Base-by-base conservation (phyloP, 1,139 yeast genomes). In the Yamadazyma friedrichii region DNA sequence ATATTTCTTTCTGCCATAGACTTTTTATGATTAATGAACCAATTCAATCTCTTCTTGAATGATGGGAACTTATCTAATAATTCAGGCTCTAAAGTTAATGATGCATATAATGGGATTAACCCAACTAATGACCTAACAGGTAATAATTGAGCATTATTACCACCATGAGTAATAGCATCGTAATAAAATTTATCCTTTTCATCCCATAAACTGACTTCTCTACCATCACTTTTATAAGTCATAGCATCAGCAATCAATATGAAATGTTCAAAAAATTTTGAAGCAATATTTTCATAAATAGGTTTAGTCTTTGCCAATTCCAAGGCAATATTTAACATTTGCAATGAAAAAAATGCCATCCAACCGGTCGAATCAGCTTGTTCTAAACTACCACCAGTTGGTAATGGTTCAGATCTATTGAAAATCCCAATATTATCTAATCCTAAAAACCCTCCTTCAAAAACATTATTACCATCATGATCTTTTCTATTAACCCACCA, bases 401-500 rank as follows among this genome's bases (percentile, higher is more conserved):
- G 98, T 54, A 88, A 72, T 1, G 95, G 95, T 65, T 91, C 98
- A 2, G 96, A 87, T 61, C 98, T 79, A 62, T 91, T 91, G 69
- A 91, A 91, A 47, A 91, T 75, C 51, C 98, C 97, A 64, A 91
- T 91, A 62, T 91, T 91, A 65, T 91, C 98, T 47, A 91, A 73
- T 6, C 98, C 98, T 43, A 91, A 74, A 65, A 91, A 91, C 0
- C 98, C 98, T 50, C 98, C 98, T 65, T 88, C 96, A 59, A 91
- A 91, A 28, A 91, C 87, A 53, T 91, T 91, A 55, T 87, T 85
- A 47, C 97, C 98, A 47, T 84, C 86, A 6, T 76, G 66, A 64
- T 91, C 98, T 60, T 91, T 91, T 58, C 96, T 76, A 65, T 91
- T 91, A 44, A 91, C 97, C 98, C 98, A 91, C 98, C 98, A 91